Base-by-base conservation (phyloP, 176 grass and related monocot species). In the Chloris gayana region DNA sequence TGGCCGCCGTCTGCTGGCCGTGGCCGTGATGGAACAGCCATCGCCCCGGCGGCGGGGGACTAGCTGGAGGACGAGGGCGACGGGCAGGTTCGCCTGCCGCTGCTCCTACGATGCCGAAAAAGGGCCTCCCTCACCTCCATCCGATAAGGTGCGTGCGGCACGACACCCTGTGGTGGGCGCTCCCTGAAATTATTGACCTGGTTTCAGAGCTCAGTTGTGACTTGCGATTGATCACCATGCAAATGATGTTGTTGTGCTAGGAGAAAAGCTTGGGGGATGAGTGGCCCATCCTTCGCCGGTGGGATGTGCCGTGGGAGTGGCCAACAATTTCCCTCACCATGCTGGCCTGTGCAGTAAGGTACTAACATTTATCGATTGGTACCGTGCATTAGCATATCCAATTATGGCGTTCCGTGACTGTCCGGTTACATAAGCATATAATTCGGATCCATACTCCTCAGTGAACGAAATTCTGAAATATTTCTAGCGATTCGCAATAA, bases 231-330 rank as follows among this genome's bases (percentile, higher is more conserved):
- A 54, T 64, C 41, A 25, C 22, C 12, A 56, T 67, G 69, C 22
- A 14, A 35, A 35, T 75, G 44, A 29, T 56, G 53, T 45, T 80
- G 3, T 44, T 58, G 64, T 64, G 65, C 45, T 25, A 83, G 75
- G 42, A 19, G 0, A 21, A 98, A 85, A 85, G n/a, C 60, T 82
- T 30, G 78, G 75, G 82, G 74, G 75, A 86, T 14, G 72, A 60
- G 35, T 89, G 85, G 90, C 81, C 90, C 46, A 56, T 87, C 27
- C 83, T 98, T 76, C 67, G 66, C 74, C 74, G 78, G 38, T 98
- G 95, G 95, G 90, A 98, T 75, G 95, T 98, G 58, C 95, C 92
- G 25, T 98, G 95, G 92, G 62, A 87, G 35, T 98, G 95, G 95
- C 90, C 84, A 74, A 95, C 92, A 69, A 79, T 90, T 83, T 83